These are phyloP conservation scores for Suillus decipiens DNA, from an alignment of 768 basidiomycete species.

Conservation along the genomic window DNA sequence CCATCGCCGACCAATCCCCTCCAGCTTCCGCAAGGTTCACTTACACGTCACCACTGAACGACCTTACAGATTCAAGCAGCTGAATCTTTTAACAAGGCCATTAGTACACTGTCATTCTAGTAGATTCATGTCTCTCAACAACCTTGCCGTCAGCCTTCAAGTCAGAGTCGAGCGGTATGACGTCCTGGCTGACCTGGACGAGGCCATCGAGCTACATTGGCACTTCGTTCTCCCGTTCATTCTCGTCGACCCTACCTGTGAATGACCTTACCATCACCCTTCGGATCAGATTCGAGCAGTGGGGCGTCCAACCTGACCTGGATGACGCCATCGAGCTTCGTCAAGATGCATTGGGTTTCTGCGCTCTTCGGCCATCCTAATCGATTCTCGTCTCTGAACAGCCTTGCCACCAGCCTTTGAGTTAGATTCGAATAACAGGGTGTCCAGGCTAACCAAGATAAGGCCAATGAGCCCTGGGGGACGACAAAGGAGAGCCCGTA, in stretches of 20 bases:
- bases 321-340: neutral
- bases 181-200: no score
- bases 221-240: no score
- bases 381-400: no score
- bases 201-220: no score
- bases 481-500: constrained; percentile 29
- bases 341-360: neutral
- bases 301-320: neutral
- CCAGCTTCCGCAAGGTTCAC: no score
- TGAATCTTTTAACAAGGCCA: constrained; percentile 20
- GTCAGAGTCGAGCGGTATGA: no score
- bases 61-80: no score
- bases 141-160: no score
- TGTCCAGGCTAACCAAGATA: neutral
- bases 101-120: constrained; percentile 3
- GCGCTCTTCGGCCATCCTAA: no score
- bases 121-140: neutral
- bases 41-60: no score
- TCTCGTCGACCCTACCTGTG: no score
- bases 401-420: neutral
- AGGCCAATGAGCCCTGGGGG: constrained; percentile 27
- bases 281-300: neutral
- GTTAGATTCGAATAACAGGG: neutral
- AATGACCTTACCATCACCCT: neutral
- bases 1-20: neutral